Conservation (phyloP, 2,329 filamentous ascomycete genomes). For the Paecilomyces variotii region DNA sequence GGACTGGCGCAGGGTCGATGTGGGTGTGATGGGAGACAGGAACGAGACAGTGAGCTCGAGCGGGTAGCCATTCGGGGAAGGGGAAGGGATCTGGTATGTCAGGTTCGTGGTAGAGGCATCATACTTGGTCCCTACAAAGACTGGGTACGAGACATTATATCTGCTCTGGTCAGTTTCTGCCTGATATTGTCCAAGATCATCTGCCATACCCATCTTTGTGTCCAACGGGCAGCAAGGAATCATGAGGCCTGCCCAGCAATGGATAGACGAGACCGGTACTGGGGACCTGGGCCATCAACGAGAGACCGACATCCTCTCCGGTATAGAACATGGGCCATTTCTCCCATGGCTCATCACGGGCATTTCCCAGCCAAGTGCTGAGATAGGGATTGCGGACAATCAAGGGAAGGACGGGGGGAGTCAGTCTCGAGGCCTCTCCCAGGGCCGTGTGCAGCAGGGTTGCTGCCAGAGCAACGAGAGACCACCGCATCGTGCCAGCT, state of each 20-base stretch:
- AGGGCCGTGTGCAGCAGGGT: slow-evolving; percentile 34
- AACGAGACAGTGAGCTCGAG: slow-evolving; percentile 55
- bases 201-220: slow-evolving; percentile 27
- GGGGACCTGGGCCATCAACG: slow-evolving; percentile 55
- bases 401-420: slow-evolving; percentile 61
- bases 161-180: slow-evolving; percentile 22
- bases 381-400: slow-evolving; percentile 72
- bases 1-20: slow-evolving; percentile 69
- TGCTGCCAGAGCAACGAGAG: slow-evolving; percentile 21
- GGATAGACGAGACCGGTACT: slow-evolving; percentile 55
- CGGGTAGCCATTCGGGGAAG: slow-evolving; percentile 24
- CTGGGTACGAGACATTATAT: slow-evolving; percentile 52
- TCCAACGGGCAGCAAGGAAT: slow-evolving; percentile 42
- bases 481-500: slow-evolving; percentile 22
- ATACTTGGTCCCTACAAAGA: slow-evolving; percentile 54
- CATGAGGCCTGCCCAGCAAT: slow-evolving; percentile 57
- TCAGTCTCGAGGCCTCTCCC: slow-evolving; percentile 44
- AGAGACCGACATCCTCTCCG: slow-evolving; percentile 59
- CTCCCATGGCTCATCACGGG: slow-evolving; percentile 67
- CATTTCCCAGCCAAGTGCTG: slow-evolving; percentile 65
- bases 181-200: slow-evolving; percentile 2
- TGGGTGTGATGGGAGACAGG: slow-evolving; percentile 71
- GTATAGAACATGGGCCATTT: slow-evolving; percentile 85
- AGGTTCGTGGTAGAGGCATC: slow-evolving; percentile 65
- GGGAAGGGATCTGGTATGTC: slow-evolving; percentile 52